Conservation (phyloP, 2,329 filamentous ascomycete species). For the Drechslerella dactyloides region DNA sequence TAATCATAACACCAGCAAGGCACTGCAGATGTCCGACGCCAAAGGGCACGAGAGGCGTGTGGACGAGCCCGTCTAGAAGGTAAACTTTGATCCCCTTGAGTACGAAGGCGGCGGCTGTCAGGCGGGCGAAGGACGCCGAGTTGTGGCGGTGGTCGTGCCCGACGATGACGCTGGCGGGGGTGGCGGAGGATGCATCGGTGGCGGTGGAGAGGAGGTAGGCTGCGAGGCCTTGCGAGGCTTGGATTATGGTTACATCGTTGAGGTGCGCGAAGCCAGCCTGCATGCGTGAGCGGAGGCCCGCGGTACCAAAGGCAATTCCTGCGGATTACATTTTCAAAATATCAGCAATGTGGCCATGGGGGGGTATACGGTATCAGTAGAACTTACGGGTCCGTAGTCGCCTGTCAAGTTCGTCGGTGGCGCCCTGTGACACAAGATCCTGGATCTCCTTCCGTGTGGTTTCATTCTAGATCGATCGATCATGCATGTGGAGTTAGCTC, state of each 20-base stretch:
- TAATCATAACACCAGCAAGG: constrained; percentile 70
- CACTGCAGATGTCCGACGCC: constrained; percentile 64
- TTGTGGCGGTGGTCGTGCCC: constrained; percentile 70
- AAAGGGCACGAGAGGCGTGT: constrained; percentile 70
- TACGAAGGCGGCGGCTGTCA: constrained; percentile 68
- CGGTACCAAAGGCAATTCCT: constrained; percentile 55
- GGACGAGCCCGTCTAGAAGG: constrained; percentile 65
- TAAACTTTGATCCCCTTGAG: constrained; percentile 66
- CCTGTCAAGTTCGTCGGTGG: constrained; percentile 52
- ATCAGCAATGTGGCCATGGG: constrained; percentile 1
- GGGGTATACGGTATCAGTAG: not conserved
- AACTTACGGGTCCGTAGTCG: constrained; percentile 52
- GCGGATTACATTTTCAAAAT: not conserved
- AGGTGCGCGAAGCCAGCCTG: constrained; percentile 69
- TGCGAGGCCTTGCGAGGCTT: constrained; percentile 70
- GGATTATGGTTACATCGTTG: constrained; percentile 67
- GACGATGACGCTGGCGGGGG: constrained; percentile 63
- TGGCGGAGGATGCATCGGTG: constrained; percentile 55
- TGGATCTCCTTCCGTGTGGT: constrained; percentile 54
- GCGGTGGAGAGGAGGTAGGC: constrained; percentile 64
- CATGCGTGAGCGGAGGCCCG: constrained; percentile 69
- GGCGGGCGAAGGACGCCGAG: constrained; percentile 67
- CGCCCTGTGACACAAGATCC: constrained; percentile 47
- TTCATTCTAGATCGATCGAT: constrained; percentile 49
- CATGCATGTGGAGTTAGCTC: not conserved